Conservation (phyloP, 768 basidiomycete genomes). For the Phanerodontia chrysosporium region DNA sequence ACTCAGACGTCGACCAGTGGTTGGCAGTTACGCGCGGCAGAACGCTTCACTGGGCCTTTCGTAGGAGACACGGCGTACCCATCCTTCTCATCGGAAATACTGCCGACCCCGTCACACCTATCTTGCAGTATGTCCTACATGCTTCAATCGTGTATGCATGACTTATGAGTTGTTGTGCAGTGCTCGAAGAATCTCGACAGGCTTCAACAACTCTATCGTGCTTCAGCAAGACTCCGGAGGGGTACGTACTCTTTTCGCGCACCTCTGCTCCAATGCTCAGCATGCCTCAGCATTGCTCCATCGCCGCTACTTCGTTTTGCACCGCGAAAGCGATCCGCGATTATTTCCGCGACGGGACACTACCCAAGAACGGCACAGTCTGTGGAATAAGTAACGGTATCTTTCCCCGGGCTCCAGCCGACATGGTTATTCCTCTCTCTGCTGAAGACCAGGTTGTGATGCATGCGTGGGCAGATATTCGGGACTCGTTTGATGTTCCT, state of each 20-base stretch:
- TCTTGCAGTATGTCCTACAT: conserved; percentile 8
- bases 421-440: too few species aligned
- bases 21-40: not conserved
- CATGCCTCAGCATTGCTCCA: conserved; percentile 15
- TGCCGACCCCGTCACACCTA: conserved; percentile 15
- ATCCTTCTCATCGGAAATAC: conserved; percentile 23
- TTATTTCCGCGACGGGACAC: conserved; percentile 21
- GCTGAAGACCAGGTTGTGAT: too few species aligned
- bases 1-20: not conserved
- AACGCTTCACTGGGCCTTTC: conserved; percentile 1
- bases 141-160: not conserved
- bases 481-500: too few species aligned
- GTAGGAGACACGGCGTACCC: conserved; percentile 22
- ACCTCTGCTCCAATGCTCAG: not conserved
- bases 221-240: conserved; percentile 9
- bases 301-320: conserved; percentile 16
- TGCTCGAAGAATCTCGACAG: conserved; percentile 1
- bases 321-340: conserved; percentile 19
- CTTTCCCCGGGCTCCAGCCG: not conserved
- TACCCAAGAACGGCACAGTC: conserved; percentile 20
- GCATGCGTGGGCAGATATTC: too few species aligned
- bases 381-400: conserved; percentile 15
- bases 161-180: not conserved
- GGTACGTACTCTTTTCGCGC: conserved; percentile 1
- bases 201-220: conserved; percentile 7